These are phyloP conservation scores for Marasmius tenuissimus DNA, from an alignment of 1,284 basidiomycete species.

Conservation along the genomic window DNA sequence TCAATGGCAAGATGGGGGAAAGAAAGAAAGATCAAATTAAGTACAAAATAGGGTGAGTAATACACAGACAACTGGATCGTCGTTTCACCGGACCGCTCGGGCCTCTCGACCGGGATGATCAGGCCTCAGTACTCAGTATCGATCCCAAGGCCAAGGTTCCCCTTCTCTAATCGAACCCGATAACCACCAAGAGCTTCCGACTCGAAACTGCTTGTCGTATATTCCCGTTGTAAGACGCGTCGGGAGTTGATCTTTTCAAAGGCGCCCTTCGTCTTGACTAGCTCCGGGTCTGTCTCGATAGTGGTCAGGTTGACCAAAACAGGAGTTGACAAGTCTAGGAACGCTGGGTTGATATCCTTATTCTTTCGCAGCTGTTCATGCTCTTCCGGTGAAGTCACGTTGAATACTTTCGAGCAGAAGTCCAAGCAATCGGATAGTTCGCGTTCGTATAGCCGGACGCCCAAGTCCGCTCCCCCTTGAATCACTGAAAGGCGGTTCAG, in stretches of 20 bases:
- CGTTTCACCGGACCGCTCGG: too few species aligned
- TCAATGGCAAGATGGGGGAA: too few species aligned
- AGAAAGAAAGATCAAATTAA: too few species aligned
- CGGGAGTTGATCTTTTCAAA: conserved; percentile 13
- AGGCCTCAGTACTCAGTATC: too few species aligned
- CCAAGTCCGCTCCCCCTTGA: conserved; percentile 13
- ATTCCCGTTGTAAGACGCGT: conserved; percentile 9
- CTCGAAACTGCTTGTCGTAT: conserved; percentile 8
- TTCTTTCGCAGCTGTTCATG: conserved; percentile 4
- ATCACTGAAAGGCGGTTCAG: conserved; percentile 4
- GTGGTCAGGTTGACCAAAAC: neutral
- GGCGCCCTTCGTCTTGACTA: neutral
- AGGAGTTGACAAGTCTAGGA: conserved; percentile 11
- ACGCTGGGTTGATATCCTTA: conserved; percentile 2
- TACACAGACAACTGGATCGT: too few species aligned
- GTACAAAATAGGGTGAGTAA: too few species aligned
- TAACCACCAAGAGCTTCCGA: conserved; percentile 8
- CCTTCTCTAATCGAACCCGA: conserved; percentile 6
- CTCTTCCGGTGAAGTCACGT: conserved; percentile 6
- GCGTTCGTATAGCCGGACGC: conserved; percentile 11
- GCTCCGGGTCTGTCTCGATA: neutral
- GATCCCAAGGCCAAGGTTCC: conserved; percentile 6
- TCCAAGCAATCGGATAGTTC: conserved; percentile 12
- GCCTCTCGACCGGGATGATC: too few species aligned
- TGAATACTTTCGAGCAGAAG: conserved; percentile 13